phyloP scores from a whole-genome alignment of 352 stramenopile genomes.

The Globisporangium megalacanthum region DNA sequence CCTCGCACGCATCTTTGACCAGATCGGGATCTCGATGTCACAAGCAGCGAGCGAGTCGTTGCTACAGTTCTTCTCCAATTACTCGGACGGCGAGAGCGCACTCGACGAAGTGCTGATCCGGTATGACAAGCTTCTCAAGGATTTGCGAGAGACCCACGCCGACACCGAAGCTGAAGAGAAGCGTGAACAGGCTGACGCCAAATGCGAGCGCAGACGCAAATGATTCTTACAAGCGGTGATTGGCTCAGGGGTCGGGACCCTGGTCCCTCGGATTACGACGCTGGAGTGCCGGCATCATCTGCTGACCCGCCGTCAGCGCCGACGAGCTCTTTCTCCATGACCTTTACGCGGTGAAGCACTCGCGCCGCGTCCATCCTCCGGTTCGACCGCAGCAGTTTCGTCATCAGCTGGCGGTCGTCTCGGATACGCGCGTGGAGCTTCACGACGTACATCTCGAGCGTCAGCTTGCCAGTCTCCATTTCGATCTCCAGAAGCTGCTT shows the following conservation, averaged over 20 bases:
- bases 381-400: constrained; percentile 32
- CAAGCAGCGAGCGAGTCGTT: constrained; percentile 31
- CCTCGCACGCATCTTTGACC: constrained; percentile 39
- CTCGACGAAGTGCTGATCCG: constrained; percentile 12
- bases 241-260: no score
- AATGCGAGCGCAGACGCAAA: background rate
- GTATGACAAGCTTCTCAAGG: constrained; percentile 32
- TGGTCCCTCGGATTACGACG: background rate
- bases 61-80: constrained; percentile 19
- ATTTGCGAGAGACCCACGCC: constrained; percentile 7
- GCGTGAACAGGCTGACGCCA: background rate
- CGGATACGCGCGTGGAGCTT: constrained; percentile 41
- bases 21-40: constrained; percentile 48
- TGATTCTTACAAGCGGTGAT: background rate
- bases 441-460: constrained; percentile 61
- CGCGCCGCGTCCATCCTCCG: constrained; percentile 51
- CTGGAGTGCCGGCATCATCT: constrained; percentile 6
- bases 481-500: constrained; percentile 81
- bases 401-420: constrained; percentile 44
- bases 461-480: constrained; percentile 77
- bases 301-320: constrained; percentile 20
- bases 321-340: constrained; percentile 74
- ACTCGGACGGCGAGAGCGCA: background rate
- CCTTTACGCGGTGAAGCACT: constrained; percentile 68
- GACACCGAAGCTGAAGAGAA: constrained; percentile 12